Evolutionary conservation across 768 basidiomycete genomes (phyloP).

Genomic region (Auriscalpium vulgare): DNA sequence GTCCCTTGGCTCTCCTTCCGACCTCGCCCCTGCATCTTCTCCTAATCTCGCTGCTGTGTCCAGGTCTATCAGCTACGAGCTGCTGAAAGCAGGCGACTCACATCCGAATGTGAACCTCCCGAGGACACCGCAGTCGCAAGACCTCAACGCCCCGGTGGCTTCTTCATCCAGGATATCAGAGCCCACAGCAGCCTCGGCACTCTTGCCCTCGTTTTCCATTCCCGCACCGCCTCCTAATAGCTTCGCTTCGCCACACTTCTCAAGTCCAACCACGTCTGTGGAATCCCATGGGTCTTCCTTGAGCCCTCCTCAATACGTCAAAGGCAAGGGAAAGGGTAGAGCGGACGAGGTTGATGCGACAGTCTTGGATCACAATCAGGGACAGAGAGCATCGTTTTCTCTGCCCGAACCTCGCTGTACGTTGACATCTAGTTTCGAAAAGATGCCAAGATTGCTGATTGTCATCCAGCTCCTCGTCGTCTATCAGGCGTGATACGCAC

Average conservation of each 20-base stretch:
- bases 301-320: constrained; percentile 23
- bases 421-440: background rate
- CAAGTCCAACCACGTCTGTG: constrained; percentile 1
- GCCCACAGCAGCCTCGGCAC: background rate
- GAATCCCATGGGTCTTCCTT: too few relatives aligned
- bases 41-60: background rate
- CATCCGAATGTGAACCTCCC: background rate
- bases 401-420: constrained; percentile 39
- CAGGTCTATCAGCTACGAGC: background rate
- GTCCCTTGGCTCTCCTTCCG: background rate
- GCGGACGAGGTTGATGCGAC: constrained; percentile 67
- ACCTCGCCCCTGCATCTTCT: background rate
- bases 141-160: background rate
- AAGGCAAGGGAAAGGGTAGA: constrained; percentile 57
- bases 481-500: constrained; percentile 40
- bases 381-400: constrained; percentile 52
- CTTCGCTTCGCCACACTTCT: background rate
- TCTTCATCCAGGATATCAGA: background rate
- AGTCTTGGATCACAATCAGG: constrained; percentile 51
- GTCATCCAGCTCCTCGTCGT: constrained; percentile 19
- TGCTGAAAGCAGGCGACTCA: background rate
- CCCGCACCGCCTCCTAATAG: background rate
- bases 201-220: background rate
- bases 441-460: constrained; percentile 3
- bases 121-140: background rate